Evolutionary conservation across 345 rosid species (phyloP).

Genomic region (Raphanus raphanistrum): DNA sequence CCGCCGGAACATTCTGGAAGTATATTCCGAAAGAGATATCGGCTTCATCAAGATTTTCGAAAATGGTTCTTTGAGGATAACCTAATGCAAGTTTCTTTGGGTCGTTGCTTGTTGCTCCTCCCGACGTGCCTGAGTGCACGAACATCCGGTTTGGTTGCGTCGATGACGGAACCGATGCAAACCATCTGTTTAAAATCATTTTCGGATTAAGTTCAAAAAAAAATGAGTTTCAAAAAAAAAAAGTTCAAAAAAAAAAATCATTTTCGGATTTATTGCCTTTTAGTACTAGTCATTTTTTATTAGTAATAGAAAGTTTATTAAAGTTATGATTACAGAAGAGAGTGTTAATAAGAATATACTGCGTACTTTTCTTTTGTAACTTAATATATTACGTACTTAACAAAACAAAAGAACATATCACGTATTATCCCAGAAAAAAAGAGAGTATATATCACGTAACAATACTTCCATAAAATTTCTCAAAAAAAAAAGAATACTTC

Average conservation of each 20-base stretch:
- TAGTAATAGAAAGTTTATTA: not conserved
- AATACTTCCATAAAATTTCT: not conserved
- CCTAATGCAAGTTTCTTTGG: slow-evolving; percentile 57
- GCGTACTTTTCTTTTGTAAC: not conserved
- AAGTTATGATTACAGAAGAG: not conserved
- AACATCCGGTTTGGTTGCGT: slow-evolving; percentile 86
- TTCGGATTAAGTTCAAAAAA: not conserved
- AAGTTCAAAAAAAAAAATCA: too few relatives aligned
- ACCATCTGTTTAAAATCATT: slow-evolving; percentile 49
- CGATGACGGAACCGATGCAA: slow-evolving; percentile 82
- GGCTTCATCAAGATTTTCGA: slow-evolving; percentile 59
- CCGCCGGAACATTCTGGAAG: slow-evolving; percentile 86
- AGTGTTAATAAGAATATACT: not conserved
- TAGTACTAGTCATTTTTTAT: not conserved
- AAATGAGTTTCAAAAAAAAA: too few relatives aligned
- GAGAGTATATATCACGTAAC: not conserved
- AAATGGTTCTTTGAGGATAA: slow-evolving; percentile 79
- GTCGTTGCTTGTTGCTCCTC: slow-evolving; percentile 86
- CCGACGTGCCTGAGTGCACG: slow-evolving; percentile 77
- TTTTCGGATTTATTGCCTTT: not conserved
- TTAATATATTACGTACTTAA: not conserved
- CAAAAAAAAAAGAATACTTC: not conserved
- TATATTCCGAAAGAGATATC: slow-evolving; percentile 71
- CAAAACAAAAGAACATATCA: not conserved
- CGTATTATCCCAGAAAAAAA: not conserved